Evolutionary conservation across 2,329 filamentous ascomycete genomes (phyloP), one percentile per base, ranked within the genome.

Genomic region (Thielaviopsis ethacetica): DNA sequence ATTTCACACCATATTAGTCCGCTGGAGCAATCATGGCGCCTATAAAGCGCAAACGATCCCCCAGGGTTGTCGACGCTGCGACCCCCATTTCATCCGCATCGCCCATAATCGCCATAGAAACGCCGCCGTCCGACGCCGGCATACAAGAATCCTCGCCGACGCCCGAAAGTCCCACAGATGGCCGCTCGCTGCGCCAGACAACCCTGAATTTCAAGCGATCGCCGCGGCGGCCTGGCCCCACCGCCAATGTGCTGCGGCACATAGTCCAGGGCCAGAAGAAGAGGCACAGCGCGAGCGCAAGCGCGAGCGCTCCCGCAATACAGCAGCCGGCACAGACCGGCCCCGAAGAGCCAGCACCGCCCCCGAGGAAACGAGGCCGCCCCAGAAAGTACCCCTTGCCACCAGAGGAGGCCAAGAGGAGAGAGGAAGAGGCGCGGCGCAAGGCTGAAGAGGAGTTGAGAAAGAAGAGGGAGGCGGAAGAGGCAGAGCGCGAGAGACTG

Each of bases 141-240:
- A 9, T 12, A 2, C 38, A 15, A 44, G 38, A 44, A n/a, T n/a
- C 38, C 13, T 44, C 38, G 38, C 38, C 38, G 38, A 44, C 38
- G 38, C 38, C 38, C 15, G 38, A 44, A 44, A 44, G 38, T n/a
- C 38, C 38, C 4, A 4, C 38, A 12, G 56, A 58, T 15, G 17
- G n/a, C 7, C 56, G 54, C 41, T 56, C 50, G 9, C 44, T 57
- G 9, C 50, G 59, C 3, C 59, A 60, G 52, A 55, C 59, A n/a
- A 60, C 59, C 5, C 41, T 57, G 13, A 38, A 57, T 5, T 57
- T 54, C 21, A 60, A 60, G 27, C 41, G 41, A 5, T 21, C 54
- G 7, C 41, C 21, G 12, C 54, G 47, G 51, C 54, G 19, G 44
- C 17, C 22, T 2, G 41, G n/a, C 22, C 9, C 24, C 1, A 15